phyloP scores from a whole-genome alignment of 2,329 filamentous ascomycete genomes.

The Sodiomyces alkalinus region DNA sequence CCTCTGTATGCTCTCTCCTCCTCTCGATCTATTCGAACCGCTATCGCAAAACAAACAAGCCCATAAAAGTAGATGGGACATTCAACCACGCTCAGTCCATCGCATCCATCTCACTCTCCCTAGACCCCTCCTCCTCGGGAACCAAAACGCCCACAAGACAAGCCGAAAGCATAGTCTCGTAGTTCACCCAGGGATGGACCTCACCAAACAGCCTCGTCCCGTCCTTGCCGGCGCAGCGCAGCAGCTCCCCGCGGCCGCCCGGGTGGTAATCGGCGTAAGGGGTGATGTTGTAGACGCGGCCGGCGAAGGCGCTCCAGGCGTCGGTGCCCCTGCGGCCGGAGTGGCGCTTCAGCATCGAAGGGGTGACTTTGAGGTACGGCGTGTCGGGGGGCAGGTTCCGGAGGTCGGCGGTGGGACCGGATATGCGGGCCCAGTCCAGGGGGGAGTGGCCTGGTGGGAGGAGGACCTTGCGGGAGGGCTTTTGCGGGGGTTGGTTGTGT shows the following conservation, averaged over 20 bases:
- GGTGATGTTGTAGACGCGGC: conserved; percentile 86
- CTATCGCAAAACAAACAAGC: too few species aligned
- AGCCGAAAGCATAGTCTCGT: conserved; percentile 50
- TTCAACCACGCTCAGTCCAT: conserved; percentile 44
- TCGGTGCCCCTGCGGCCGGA: conserved; percentile 74
- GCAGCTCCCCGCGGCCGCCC: conserved; percentile 62
- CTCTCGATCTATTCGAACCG: too few species aligned
- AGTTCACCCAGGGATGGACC: conserved; percentile 59
- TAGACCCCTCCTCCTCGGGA: conserved; percentile 34
- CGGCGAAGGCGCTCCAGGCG: conserved; percentile 81
- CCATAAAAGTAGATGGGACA: too few species aligned
- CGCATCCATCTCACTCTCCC: conserved; percentile 34
- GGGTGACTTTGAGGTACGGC: conserved; percentile 60
- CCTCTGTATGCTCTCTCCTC: too few species aligned
- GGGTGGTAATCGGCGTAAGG: conserved; percentile 87
- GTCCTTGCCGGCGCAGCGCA: conserved; percentile 46
- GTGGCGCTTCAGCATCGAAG: conserved; percentile 60
- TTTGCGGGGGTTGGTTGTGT: conserved; percentile 33
- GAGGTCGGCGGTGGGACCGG: conserved; percentile 47
- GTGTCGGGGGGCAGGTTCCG: conserved; percentile 40
- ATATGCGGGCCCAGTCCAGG: conserved; percentile 84
- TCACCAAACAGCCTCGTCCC: conserved; percentile 49
- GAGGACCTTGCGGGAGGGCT: conserved; percentile 54
- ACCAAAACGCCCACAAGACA: conserved; percentile 51
- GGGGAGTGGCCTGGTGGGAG: conserved; percentile 87